Percentiles rank a stretch among this genome's conserved stretches.
Conservation (phyloP, 768 basidiomycete genomes). For the Tulasnella sp. region DNA sequence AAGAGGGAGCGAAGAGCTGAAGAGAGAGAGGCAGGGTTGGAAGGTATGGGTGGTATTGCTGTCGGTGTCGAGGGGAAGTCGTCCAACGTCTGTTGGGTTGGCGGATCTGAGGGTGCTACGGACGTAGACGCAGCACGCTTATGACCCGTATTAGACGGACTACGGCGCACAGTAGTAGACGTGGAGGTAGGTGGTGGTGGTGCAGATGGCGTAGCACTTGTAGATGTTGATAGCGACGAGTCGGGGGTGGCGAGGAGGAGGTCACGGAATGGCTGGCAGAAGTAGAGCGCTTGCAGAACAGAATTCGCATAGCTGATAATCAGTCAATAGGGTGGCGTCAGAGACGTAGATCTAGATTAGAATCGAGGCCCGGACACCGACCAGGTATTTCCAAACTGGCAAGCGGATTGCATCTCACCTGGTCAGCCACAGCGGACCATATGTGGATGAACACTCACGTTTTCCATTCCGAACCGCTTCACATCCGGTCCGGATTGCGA, state of each 20-base stretch:
- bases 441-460: slow-evolving; percentile 43
- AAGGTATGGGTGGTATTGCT: slow-evolving; percentile 42
- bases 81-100: slow-evolving; percentile 25
- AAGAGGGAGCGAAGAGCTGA: slow-evolving; percentile 91
- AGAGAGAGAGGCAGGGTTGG: slow-evolving; percentile 64
- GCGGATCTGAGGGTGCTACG: slow-evolving; percentile 24
- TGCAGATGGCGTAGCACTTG: slow-evolving; percentile 16
- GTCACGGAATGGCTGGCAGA: slow-evolving; percentile 85
- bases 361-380: slow-evolving; percentile 27
- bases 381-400: slow-evolving; percentile 73
- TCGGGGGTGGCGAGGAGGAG: slow-evolving; percentile 65
- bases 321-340: slow-evolving; percentile 2
- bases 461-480: slow-evolving; percentile 94
- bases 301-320: slow-evolving; percentile 83
- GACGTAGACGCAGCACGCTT: not conserved
- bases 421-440: not conserved
- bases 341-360: not conserved
- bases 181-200: slow-evolving; percentile 23
- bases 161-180: slow-evolving; percentile 3
- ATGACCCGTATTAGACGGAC: not conserved
- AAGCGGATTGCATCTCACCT: not conserved
- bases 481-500: slow-evolving; percentile 38
- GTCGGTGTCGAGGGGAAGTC: slow-evolving; percentile 27
- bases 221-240: slow-evolving; percentile 31
- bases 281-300: slow-evolving; percentile 94